phyloP scores from a whole-genome alignment of 106 monocot species.

The Apostasia shenzhenica region DNA sequence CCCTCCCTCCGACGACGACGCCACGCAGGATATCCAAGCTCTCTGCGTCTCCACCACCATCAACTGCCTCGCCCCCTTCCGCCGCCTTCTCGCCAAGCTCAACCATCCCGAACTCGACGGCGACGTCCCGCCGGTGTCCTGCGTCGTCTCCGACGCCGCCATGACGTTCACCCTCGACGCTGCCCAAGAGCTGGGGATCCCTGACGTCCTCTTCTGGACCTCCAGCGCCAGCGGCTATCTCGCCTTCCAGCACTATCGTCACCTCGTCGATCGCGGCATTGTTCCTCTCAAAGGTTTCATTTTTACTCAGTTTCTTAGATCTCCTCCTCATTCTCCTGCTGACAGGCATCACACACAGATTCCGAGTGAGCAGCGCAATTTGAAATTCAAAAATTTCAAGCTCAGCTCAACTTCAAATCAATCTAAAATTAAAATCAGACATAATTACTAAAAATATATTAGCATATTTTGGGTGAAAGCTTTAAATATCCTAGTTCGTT shows the following conservation, averaged over 20 bases:
- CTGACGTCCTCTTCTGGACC: slow-evolving; percentile 15
- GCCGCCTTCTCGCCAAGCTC: not conserved
- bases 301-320: too few species aligned
- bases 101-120: not conserved
- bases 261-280: slow-evolving; percentile 3
- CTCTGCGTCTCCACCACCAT: slow-evolving; percentile 2
- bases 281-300: not conserved
- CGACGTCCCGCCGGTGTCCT: not conserved
- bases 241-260: not conserved
- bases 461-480: too few species aligned
- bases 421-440: too few species aligned
- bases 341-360: too few species aligned
- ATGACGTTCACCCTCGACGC: slow-evolving; percentile 16
- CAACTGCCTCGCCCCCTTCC: slow-evolving; percentile 1
- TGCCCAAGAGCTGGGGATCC: slow-evolving; percentile 12
- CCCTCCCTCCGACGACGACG: not conserved
- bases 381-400: too few species aligned
- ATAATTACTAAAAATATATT: too few species aligned
- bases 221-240: slow-evolving; percentile 13
- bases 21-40: not conserved
- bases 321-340: too few species aligned
- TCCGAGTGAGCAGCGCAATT: too few species aligned
- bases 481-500: too few species aligned
- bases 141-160: slow-evolving; percentile 9
- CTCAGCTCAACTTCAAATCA: too few species aligned